Base-by-base conservation (phyloP, 352 stramenopile genomes). In the Phytophthora sp. region DNA sequence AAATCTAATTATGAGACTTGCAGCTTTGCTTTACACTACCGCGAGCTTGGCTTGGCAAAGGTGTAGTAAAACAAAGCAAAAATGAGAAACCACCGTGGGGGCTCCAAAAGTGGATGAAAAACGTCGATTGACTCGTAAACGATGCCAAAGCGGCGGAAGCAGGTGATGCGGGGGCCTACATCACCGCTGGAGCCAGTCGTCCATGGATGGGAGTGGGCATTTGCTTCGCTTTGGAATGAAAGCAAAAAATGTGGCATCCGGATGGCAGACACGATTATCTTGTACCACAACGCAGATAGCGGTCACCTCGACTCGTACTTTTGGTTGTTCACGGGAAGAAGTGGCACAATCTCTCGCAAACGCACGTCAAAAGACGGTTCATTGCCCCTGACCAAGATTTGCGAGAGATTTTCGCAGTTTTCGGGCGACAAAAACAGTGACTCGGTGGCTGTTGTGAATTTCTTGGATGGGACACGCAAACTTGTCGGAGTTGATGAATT, bases 281-380 rank as follows among this genome's bases (percentile, higher is more conserved):
- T 57, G 27, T 57, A 61, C 24, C 56, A 46, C 23, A 63, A 67
- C 20, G 15, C 23, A 16, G 51, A 61, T 4, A 63, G 18, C 1
- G 54, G 42, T 3, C 30, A 36, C 42, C 51, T 64, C 2, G 24
- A 50, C n/a, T 59, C 62, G 20, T 73, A 53, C 24, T 52, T 69
- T 26, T 88, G 79, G 79, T n/a, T 88, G 11, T 82, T 84, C 55
- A 85, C 75, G 8, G 63, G 76, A 1, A 89, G 84, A 66, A 84
- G 73, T 30, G 77, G 77, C 6, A 33, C 65, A 7, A 60, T 87
- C 39, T 57, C 69, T 26, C 71, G 76, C 30, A 89, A 84, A 69
- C 82, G 83, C 35, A 53, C 57, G 27, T 44, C 47, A 3, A 42
- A 72, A 9, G 60, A 69, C 51, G 54, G 47, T 21, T 50, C 38